Evolutionary conservation across 371 early-diverging fungal species (phyloP).

Genomic region (Parasitella parasitica): DNA sequence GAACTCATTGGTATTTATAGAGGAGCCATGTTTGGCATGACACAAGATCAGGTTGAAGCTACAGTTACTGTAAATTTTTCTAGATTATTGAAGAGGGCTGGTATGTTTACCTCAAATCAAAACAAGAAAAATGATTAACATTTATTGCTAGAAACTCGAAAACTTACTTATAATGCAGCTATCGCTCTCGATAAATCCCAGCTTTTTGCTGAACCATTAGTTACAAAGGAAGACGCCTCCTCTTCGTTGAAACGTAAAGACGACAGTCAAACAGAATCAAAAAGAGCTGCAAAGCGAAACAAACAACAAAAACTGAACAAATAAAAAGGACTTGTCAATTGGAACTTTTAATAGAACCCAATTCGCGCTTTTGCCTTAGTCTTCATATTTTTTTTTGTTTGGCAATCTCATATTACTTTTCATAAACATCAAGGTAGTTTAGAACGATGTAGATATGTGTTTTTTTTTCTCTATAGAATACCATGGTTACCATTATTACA

Average conservation of each 20-base stretch:
- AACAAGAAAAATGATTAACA: not conserved
- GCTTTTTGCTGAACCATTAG: conserved; percentile 3
- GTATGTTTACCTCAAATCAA: conserved; percentile 19
- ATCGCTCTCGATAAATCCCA: conserved; percentile 43
- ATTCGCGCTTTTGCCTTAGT: no score
- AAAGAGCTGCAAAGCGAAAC: conserved; percentile 21
- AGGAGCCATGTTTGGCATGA: conserved; percentile 41
- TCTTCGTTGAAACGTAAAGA: conserved; percentile 14
- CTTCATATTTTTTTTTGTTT: no score
- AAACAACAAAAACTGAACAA: conserved; percentile 11
- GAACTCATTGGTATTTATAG: conserved; percentile 5
- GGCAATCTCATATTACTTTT: no score
- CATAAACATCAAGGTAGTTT: no score
- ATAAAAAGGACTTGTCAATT: no score
- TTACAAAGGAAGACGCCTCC: not conserved
- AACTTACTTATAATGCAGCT: conserved; percentile 52
- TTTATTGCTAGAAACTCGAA: conserved; percentile 56
- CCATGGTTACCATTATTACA: no score
- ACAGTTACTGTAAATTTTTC: conserved; percentile 31
- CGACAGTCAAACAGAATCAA: not conserved
- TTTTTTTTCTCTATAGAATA: no score
- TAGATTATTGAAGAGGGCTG: conserved; percentile 39
- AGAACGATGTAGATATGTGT: no score
- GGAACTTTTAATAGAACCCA: no score
- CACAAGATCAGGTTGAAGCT: conserved; percentile 36